phyloP scores from a whole-genome alignment of 345 rosid species.

The Theobroma cacao region DNA sequence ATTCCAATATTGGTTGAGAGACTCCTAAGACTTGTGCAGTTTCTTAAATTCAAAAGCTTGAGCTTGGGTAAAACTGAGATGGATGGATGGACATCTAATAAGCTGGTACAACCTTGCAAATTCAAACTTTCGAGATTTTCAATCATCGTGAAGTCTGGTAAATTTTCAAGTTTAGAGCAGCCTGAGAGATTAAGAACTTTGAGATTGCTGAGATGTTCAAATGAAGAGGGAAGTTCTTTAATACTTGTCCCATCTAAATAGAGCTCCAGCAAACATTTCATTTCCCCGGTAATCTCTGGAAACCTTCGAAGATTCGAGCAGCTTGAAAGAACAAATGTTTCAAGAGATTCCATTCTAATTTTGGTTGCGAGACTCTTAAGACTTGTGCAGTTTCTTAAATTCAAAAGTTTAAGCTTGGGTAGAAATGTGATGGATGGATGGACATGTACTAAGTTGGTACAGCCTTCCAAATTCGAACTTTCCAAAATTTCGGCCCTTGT shows the following conservation, averaged over 20 bases:
- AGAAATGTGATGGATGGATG: conserved; percentile 26
- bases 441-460: conserved; percentile 19
- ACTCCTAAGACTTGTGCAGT: not conserved
- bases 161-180: too few species aligned
- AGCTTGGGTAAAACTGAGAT: too few species aligned
- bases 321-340: not conserved
- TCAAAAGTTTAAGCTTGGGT: conserved; percentile 16
- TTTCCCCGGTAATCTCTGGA: not conserved
- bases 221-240: conserved; percentile 23
- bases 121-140: too few species aligned
- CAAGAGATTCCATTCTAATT: conserved; percentile 12
- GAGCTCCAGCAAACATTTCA: conserved; percentile 20
- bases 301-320: not conserved
- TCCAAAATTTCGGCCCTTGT: conserved; percentile 21
- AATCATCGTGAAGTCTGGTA: too few species aligned
- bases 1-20: not conserved
- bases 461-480: conserved; percentile 16
- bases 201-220: conserved; percentile 6
- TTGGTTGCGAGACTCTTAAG: conserved; percentile 18
- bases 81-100: conserved; percentile 26
- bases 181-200: too few species aligned
- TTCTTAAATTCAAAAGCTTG: not conserved
- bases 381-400: conserved; percentile 22
- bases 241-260: conserved; percentile 26
- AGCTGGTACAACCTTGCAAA: conserved; percentile 21